phyloP scores from a whole-genome alignment of 2,329 filamentous ascomycete species.

The Ophiobolus disseminans region DNA sequence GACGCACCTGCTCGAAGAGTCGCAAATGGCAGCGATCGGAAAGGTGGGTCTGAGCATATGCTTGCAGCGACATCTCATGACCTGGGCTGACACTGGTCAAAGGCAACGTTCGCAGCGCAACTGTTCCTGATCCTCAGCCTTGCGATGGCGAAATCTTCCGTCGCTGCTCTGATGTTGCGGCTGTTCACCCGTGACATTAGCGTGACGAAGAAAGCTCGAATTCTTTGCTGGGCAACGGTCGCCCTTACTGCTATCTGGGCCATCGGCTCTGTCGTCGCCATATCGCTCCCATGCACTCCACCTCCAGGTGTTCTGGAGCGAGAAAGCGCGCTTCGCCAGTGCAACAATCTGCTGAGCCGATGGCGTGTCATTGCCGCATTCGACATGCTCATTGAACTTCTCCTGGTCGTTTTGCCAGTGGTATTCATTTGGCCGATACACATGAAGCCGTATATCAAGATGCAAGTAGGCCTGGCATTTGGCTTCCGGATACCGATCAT shows the following conservation, averaged over 20 bases:
- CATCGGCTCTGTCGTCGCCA: slow-evolving; percentile 35
- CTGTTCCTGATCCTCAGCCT: slow-evolving; percentile 33
- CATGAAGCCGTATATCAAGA: slow-evolving; percentile 35
- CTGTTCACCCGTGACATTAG: slow-evolving; percentile 34
- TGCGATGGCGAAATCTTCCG: slow-evolving; percentile 35
- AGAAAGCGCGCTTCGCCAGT: neutral
- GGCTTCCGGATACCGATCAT: slow-evolving; percentile 28
- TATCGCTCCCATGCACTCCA: slow-evolving; percentile 11
- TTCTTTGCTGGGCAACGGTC: slow-evolving; percentile 13
- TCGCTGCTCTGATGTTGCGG: slow-evolving; percentile 39
- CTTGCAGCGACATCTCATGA: neutral
- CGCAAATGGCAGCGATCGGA: slow-evolving; percentile 1
- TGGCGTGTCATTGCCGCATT: slow-evolving; percentile 33
- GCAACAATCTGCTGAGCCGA: slow-evolving; percentile 16
- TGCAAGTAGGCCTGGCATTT: slow-evolving; percentile 35
- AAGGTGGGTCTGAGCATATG: slow-evolving; percentile 4
- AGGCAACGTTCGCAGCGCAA: slow-evolving; percentile 30
- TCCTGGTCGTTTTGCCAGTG: slow-evolving; percentile 26
- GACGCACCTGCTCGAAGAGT: slow-evolving; percentile 7
- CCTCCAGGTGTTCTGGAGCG: slow-evolving; percentile 1
- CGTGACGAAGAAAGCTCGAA: slow-evolving; percentile 16
- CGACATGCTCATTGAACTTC: slow-evolving; percentile 34
- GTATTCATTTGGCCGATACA: slow-evolving; percentile 35
- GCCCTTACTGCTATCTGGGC: slow-evolving; percentile 28
- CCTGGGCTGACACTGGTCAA: neutral